Percentiles rank a stretch among this genome's conserved stretches.
Evolutionary conservation across 768 basidiomycete genomes (phyloP).

Genomic region (Termitomyces heimii): DNA sequence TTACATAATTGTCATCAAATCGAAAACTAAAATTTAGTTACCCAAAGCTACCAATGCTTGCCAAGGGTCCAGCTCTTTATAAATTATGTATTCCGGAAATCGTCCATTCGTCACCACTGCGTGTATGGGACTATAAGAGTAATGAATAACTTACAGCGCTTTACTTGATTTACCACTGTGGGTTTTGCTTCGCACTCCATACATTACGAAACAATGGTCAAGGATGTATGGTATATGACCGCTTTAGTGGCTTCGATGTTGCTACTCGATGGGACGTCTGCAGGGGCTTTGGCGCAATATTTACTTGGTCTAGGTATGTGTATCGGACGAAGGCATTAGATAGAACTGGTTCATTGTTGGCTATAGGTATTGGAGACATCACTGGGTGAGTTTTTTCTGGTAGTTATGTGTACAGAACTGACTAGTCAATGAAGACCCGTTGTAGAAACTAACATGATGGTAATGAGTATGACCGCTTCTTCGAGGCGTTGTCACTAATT

Average conservation of each 20-base stretch:
- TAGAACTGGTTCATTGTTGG: not conserved
- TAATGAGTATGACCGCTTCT: constrained; percentile 16
- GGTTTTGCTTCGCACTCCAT: constrained; percentile 27
- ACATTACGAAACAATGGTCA: constrained; percentile 29
- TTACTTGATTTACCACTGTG: constrained; percentile 15
- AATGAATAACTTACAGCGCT: constrained; percentile 23
- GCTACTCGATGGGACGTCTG: constrained; percentile 20
- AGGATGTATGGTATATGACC: constrained; percentile 34
- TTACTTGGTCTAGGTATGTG: constrained; percentile 53
- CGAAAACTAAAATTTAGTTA: too few relatives aligned
- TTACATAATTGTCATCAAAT: too few relatives aligned
- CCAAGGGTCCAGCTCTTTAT: too few relatives aligned
- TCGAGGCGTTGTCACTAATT: not conserved
- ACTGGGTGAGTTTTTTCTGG: constrained; percentile 46
- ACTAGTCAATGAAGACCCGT: constrained; percentile 42
- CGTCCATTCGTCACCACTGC: not conserved
- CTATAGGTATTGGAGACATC: constrained; percentile 61
- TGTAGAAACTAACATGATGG: constrained; percentile 84
- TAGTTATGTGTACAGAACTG: constrained; percentile 1
- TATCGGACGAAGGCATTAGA: not conserved
- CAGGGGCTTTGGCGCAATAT: constrained; percentile 35
- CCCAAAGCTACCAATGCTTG: too few relatives aligned
- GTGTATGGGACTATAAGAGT: constrained; percentile 2
- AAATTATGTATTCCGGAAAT: not conserved
- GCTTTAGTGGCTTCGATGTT: constrained; percentile 34